Evolutionary conservation across 1,284 basidiomycete genomes (phyloP).

Genomic region (Phlebopus sp.): DNA sequence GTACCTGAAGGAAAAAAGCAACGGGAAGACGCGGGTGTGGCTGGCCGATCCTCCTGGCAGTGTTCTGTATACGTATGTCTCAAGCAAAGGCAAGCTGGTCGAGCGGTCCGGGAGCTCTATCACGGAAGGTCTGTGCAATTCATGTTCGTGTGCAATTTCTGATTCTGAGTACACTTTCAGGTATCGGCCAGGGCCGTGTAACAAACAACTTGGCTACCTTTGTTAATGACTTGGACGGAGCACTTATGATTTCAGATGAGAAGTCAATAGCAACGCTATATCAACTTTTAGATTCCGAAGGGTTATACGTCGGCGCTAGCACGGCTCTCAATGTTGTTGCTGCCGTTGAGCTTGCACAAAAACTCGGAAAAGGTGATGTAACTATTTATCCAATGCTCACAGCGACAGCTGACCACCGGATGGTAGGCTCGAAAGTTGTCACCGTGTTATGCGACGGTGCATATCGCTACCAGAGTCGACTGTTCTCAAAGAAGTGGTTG

Average conservation of each 20-base stretch:
- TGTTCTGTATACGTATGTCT: conserved; percentile 85
- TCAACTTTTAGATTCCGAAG: conserved; percentile 88
- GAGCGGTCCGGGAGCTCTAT: conserved; percentile 90
- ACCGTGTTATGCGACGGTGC: conserved; percentile 95
- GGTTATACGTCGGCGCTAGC: conserved; percentile 95
- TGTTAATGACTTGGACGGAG: conserved; percentile 76
- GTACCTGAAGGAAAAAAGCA: conserved; percentile 82
- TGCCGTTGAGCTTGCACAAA: conserved; percentile 83
- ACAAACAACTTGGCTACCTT: conserved; percentile 93
- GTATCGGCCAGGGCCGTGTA: conserved; percentile 96
- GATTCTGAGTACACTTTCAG: conserved; percentile 37
- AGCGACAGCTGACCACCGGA: conserved; percentile 2
- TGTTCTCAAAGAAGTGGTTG: conserved; percentile 97
- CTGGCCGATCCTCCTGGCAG: conserved; percentile 96
- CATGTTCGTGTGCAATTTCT: conserved; percentile 1
- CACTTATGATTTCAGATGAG: conserved; percentile 85
- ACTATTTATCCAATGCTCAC: neutral
- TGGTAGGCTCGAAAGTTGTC: conserved; percentile 77
- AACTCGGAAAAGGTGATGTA: conserved; percentile 72
- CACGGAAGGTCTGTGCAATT: conserved; percentile 79
- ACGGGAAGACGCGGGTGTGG: conserved; percentile 85
- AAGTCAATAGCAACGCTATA: conserved; percentile 95
- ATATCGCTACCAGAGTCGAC: conserved; percentile 92
- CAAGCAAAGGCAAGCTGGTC: conserved; percentile 75
- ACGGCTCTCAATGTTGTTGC: conserved; percentile 96